Percentiles rank a stretch among this genome's conserved stretches.
These are phyloP conservation scores for Raddia distichophylla DNA, from an alignment of 176 grass and related monocot species.

Conservation along the genomic window DNA sequence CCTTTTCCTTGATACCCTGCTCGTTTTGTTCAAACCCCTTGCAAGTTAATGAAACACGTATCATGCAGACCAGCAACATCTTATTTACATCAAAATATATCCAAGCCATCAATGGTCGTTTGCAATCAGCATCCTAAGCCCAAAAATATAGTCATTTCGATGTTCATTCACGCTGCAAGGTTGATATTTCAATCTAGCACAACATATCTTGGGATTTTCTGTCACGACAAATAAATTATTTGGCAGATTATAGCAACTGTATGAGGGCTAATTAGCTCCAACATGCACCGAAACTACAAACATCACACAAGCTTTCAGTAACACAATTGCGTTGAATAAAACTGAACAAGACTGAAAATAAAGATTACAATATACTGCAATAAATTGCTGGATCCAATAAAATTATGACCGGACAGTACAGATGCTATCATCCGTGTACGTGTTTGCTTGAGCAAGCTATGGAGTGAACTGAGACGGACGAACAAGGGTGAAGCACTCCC, in stretches of 20 bases:
- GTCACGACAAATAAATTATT: slow-evolving; percentile 2
- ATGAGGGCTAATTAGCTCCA: slow-evolving; percentile 7
- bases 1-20: no score
- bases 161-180: not conserved
- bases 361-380: slow-evolving; percentile 45
- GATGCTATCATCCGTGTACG: slow-evolving; percentile 25
- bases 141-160: not conserved
- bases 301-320: slow-evolving; percentile 29
- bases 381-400: slow-evolving; percentile 49
- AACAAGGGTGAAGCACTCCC: slow-evolving; percentile 32
- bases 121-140: not conserved
- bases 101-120: not conserved
- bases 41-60: not conserved
- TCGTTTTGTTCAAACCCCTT: not conserved
- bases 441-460: slow-evolving; percentile 38
- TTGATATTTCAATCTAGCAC: not conserved
- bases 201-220: not conserved
- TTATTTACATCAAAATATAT: not conserved
- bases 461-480: slow-evolving; percentile 11
- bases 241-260: not conserved
- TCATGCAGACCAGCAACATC: not conserved
- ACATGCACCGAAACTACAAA: slow-evolving; percentile 16
- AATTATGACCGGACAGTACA: slow-evolving; percentile 40
- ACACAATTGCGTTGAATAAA: slow-evolving; percentile 25
- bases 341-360: slow-evolving; percentile 12